Evolutionary conservation across 371 early-diverging fungal genomes (phyloP), one percentile per base, ranked within the genome.

Genomic region (Mortierella sp.): DNA sequence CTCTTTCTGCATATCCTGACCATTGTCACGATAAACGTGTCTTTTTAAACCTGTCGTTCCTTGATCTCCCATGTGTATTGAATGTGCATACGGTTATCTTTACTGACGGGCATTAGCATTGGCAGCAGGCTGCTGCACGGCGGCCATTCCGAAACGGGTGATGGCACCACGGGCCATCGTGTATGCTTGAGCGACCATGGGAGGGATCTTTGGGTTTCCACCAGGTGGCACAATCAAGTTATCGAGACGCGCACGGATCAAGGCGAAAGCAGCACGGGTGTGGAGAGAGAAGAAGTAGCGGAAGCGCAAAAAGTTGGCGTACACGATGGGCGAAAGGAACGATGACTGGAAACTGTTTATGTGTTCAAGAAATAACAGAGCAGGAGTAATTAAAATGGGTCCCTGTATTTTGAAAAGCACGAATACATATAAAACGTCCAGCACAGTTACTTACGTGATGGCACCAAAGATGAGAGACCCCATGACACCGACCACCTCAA

Each of bases 241-340:
- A 63, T 92, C 91, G 19, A 89, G 59, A 26, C 81, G 82, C 12
- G 72, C 73, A 28, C 88, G 83, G 66, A 91, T 81, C 15, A 83
- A 70, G 11, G 81, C 72, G 63, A 92, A 91, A 0, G 91, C 89
- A 59, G 83, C 82, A 30, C 89, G 84, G 17, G 89, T 89, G 55
- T 90, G 84, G 37, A 91, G 78, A 42, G 89, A 90, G 32, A 93
- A 83, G 80, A 90, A 84, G 72, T 90, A 94, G 50, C 96, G 89
- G 88, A 95, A 89, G 32, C 92, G 87, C 79, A 96, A 80, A 82
- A 96, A 96, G 78, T 94, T 93, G 60, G 85, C 85, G 72, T 89
- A 96, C 32, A 94, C 72, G 47, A 95, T 70, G 39, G 94, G 92
- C 23, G 92, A 87, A 56, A 93, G 64, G 61, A 94, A 79, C 32